phyloP scores from a whole-genome alignment of 805 yeast species.

The Ogataea henricii region DNA sequence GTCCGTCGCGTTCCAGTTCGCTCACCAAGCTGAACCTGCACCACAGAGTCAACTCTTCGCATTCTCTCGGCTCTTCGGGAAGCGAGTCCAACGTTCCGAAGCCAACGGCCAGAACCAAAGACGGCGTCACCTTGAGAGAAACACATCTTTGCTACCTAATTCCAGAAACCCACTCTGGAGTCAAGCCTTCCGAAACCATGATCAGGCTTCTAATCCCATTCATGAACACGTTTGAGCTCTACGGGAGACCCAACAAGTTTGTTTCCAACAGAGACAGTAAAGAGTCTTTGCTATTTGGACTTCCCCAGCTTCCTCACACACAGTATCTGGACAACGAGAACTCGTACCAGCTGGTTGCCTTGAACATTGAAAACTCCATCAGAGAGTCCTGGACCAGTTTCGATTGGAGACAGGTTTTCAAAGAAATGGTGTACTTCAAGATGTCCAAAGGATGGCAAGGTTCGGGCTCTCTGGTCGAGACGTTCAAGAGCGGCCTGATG shows the following conservation, averaged over 20 bases:
- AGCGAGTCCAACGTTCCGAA: constrained; percentile 21
- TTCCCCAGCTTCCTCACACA: constrained; percentile 73
- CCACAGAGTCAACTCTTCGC: constrained; percentile 27
- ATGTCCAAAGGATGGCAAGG: constrained; percentile 40
- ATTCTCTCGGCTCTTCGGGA: constrained; percentile 28
- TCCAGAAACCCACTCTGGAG: constrained; percentile 75
- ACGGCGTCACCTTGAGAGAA: constrained; percentile 24
- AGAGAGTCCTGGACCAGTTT: constrained; percentile 34
- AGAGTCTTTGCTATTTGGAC: constrained; percentile 63
- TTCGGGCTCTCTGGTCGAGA: constrained; percentile 35
- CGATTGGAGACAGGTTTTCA: constrained; percentile 41
- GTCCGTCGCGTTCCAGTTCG: constrained; percentile 24
- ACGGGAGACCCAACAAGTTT: constrained; percentile 72
- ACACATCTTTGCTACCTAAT: constrained; percentile 42
- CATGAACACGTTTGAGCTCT: constrained; percentile 67
- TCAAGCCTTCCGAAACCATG: constrained; percentile 70
- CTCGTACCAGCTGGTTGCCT: constrained; percentile 32
- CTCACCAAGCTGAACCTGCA: constrained; percentile 14
- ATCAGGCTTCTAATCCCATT: constrained; percentile 68
- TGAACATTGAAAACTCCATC: constrained; percentile 36
- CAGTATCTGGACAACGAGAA: constrained; percentile 48
- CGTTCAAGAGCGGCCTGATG: constrained; percentile 33
- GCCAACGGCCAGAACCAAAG: constrained; percentile 20
- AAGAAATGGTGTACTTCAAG: constrained; percentile 37
- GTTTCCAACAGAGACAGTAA: constrained; percentile 57